Evolutionary conservation across 352 stramenopile species (phyloP).

Genomic region (Phytophthora cryptogea): DNA sequence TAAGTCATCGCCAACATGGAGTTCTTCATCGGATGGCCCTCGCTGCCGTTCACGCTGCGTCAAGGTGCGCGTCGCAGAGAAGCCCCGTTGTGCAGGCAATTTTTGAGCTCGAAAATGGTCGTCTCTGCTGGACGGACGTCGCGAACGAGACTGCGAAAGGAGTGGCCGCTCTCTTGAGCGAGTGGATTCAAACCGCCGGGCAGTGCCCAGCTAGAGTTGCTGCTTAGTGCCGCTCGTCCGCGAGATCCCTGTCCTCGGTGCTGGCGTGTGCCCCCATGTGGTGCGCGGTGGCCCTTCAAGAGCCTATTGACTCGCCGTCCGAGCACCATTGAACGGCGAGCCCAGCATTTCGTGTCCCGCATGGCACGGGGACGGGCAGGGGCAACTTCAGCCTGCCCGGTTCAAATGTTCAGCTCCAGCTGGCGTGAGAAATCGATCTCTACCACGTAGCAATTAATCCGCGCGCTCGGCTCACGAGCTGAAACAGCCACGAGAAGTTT

Average conservation of each 20-base stretch:
- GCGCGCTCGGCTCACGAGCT: constrained; percentile 7
- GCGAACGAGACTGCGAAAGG: constrained; percentile 7
- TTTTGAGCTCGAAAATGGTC: constrained; percentile 17
- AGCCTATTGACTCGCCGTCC: no score
- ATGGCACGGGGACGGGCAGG: constrained; percentile 1
- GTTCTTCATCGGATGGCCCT: no score
- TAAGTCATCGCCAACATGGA: no score
- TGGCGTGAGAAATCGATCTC: constrained; percentile 24
- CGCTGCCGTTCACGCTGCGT: neutral
- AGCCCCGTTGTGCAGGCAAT: constrained; percentile 4
- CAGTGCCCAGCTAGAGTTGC: neutral
- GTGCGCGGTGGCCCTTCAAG: constrained; percentile 1
- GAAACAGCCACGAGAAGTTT: constrained; percentile 13
- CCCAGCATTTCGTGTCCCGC: neutral
- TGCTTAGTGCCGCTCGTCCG: neutral
- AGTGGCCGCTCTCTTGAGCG: constrained; percentile 25
- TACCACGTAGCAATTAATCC: constrained; percentile 20
- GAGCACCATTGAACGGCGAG: no score
- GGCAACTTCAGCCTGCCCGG: constrained; percentile 5
- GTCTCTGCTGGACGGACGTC: constrained; percentile 7
- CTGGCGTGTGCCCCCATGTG: neutral
- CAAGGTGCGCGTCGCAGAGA: neutral
- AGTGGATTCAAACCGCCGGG: constrained; percentile 11
- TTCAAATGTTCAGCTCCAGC: constrained; percentile 28
- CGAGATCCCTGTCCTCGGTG: neutral